A percentile compares a stretch with the other conserved stretches of the same genome.
These are phyloP conservation scores for Mycosphaerella arachidis DNA, from an alignment of 2,329 filamentous ascomycete species.

Conservation along the genomic window DNA sequence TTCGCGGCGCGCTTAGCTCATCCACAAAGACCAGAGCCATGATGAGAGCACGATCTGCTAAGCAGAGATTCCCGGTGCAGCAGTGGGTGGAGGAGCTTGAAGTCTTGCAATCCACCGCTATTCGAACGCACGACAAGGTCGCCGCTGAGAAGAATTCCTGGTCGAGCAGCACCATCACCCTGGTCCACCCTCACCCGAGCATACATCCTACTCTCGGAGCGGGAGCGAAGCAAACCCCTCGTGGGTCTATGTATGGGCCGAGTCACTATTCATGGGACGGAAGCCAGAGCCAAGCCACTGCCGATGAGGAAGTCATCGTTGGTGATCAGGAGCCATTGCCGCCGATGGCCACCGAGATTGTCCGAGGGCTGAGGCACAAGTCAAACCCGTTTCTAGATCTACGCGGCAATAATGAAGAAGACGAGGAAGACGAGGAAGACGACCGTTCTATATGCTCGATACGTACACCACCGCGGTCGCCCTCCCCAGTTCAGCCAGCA, in stretches of 20 bases:
- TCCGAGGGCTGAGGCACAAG: background rate
- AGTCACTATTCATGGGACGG: constrained; percentile 2
- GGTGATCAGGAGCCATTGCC: constrained; percentile 6
- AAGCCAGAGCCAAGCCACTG: background rate
- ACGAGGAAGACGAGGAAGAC: background rate
- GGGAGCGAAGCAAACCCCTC: constrained; percentile 5
- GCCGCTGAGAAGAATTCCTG: constrained; percentile 11
- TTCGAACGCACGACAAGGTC: constrained; percentile 50
- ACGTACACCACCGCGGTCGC: constrained; percentile 1
- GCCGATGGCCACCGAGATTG: constrained; percentile 8
- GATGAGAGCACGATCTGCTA: constrained; percentile 61
- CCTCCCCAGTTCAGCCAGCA: background rate
- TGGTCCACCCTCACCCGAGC: constrained; percentile 12
- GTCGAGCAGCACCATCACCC: constrained; percentile 8
- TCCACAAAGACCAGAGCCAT: constrained; percentile 50
- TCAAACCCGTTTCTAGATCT: constrained; percentile 3
- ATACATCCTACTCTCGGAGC: constrained; percentile 13
- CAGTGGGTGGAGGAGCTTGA: constrained; percentile 62
- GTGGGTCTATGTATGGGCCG: constrained; percentile 8
- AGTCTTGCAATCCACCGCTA: constrained; percentile 55
- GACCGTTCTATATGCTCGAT: constrained; percentile 5
- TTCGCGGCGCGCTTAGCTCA: constrained; percentile 54
- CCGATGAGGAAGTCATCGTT: constrained; percentile 1
- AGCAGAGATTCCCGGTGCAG: constrained; percentile 61
- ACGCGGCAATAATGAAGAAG: background rate